phyloP scores from a whole-genome alignment of 495 filamentous ascomycete genomes.

The Aspergillus leporis region DNA sequence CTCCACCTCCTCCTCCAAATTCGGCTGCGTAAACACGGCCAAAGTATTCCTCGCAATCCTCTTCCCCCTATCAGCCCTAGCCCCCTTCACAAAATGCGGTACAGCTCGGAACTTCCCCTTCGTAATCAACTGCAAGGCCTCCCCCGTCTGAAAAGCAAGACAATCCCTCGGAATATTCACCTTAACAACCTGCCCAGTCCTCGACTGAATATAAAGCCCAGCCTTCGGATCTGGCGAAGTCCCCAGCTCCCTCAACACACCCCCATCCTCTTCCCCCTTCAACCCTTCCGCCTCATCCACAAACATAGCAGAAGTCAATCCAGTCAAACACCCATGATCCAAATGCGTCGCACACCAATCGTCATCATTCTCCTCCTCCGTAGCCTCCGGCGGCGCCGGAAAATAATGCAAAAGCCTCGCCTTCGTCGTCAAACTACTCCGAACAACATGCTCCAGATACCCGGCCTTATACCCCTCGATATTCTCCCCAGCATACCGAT shows the following conservation, averaged over 20 bases:
- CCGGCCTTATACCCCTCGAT: slow-evolving; percentile 71
- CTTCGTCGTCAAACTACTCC: slow-evolving; percentile 83
- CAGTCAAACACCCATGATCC: slow-evolving; percentile 91
- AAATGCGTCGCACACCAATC: slow-evolving; percentile 97
- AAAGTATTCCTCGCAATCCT: slow-evolving; percentile 86
- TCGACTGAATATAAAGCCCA: slow-evolving; percentile 89
- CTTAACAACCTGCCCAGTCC: slow-evolving; percentile 74
- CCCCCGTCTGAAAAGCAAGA: slow-evolving; percentile 94
- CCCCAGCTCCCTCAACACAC: slow-evolving; percentile 63
- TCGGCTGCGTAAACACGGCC: slow-evolving; percentile 97
- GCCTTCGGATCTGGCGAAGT: slow-evolving; percentile 76
- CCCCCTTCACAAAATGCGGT: slow-evolving; percentile 91
- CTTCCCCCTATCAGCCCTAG: slow-evolving; percentile 36
- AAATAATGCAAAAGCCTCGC: slow-evolving; percentile 94
- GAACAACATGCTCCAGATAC: slow-evolving; percentile 85
- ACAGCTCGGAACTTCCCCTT: slow-evolving; percentile 87
- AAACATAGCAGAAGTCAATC: slow-evolving; percentile 94
- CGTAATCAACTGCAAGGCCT: slow-evolving; percentile 88
- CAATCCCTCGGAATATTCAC: slow-evolving; percentile 88
- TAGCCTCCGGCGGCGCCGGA: slow-evolving; percentile 34
- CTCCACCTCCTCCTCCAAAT: slow-evolving; percentile 81
- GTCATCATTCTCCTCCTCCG: slow-evolving; percentile 61
- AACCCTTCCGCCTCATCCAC: slow-evolving; percentile 71
- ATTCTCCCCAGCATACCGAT: slow-evolving; percentile 76
- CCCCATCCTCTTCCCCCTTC: slow-evolving; percentile 8